phyloP scores from a whole-genome alignment of 2,329 filamentous ascomycete species.

The Verticillium klebahnii region DNA sequence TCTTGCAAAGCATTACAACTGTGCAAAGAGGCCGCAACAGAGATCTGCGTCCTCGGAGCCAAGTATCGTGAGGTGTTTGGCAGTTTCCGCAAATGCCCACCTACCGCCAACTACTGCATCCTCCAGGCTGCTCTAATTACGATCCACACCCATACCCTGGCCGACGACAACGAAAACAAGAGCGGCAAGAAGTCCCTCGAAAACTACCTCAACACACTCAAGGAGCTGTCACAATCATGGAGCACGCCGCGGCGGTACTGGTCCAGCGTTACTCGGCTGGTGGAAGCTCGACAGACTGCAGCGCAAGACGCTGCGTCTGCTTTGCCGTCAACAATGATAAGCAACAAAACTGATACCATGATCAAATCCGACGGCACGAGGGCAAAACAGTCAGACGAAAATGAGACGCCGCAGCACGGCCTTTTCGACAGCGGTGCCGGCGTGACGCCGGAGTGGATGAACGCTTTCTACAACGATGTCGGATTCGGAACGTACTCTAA shows the following conservation, averaged over 20 bases:
- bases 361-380: background rate
- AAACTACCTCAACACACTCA: background rate
- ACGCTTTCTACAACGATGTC: background rate
- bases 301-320: background rate
- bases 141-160: background rate
- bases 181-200: background rate
- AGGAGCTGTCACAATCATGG: background rate
- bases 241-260: background rate
- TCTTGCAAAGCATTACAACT: conserved; percentile 1
- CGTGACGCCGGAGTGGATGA: background rate
- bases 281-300: background rate
- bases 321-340: background rate
- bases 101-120: conserved; percentile 28
- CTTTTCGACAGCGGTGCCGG: background rate
- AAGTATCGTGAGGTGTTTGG: conserved; percentile 27
- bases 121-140: conserved; percentile 24
- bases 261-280: background rate
- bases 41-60: conserved; percentile 20
- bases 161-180: background rate
- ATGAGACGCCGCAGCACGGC: background rate
- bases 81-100: conserved; percentile 26
- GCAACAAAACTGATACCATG: background rate
- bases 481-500: background rate
- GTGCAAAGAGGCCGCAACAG: conserved; percentile 18
- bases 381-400: too few species aligned